Conservation (phyloP, 192 early-diverging fungal species). For the Rhizophlyctis rosea region DNA sequence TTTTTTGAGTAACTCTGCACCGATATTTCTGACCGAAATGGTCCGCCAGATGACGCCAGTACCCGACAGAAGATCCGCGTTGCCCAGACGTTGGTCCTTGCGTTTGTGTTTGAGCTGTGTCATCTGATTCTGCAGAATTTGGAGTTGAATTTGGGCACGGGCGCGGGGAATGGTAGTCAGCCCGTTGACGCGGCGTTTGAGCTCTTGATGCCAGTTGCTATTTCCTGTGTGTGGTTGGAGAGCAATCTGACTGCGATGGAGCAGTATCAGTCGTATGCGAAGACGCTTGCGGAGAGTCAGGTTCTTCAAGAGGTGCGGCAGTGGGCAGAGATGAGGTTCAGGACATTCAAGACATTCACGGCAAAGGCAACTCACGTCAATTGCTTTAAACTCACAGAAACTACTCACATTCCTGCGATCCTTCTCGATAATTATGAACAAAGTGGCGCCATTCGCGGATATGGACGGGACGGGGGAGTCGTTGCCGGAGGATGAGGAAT, state of each 20-base stretch:
- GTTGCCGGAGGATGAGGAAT: slow-evolving; percentile 35
- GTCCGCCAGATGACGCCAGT: slow-evolving; percentile 11
- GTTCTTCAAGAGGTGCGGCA: neutral
- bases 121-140: neutral
- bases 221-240: slow-evolving; percentile 20
- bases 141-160: neutral
- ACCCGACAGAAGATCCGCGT: slow-evolving; percentile 18
- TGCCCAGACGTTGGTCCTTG: slow-evolving; percentile 5
- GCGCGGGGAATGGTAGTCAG: neutral
- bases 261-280: slow-evolving; percentile 23
- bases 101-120: slow-evolving; percentile 8
- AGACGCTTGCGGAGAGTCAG: slow-evolving; percentile 15
- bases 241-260: slow-evolving; percentile 20
- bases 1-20: neutral
- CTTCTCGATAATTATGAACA: slow-evolving; percentile 31
- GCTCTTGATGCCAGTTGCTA: slow-evolving; percentile 4
- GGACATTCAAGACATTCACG: no score
- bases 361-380: no score
- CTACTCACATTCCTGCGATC: slow-evolving; percentile 21
- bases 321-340: no score
- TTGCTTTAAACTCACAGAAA: neutral
- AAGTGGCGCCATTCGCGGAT: slow-evolving; percentile 40
- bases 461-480: slow-evolving; percentile 36
- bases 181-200: neutral
- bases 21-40: neutral